These are phyloP conservation scores for Aureobasidium sp. DNA, from an alignment of 2,329 filamentous ascomycete genomes.

Conservation along the genomic window DNA sequence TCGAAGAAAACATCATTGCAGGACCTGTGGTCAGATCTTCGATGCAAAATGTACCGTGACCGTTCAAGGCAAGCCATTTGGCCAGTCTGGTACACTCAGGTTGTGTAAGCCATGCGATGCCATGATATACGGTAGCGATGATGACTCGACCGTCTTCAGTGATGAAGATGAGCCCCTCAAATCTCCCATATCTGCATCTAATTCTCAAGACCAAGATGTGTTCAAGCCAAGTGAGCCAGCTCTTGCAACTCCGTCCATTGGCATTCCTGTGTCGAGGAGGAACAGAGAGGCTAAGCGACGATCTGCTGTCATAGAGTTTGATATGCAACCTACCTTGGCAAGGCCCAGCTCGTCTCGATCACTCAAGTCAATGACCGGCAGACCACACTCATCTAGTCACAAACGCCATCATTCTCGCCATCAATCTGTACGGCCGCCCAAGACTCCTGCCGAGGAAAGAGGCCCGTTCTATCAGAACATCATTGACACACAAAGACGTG, in stretches of 20 bases:
- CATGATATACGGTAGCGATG: conserved; percentile 84
- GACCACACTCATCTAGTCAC: conserved; percentile 71
- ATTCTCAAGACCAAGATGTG: conserved; percentile 3
- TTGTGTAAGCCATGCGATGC: conserved; percentile 90
- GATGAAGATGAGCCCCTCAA: conserved; percentile 51
- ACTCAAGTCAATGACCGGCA: conserved; percentile 62
- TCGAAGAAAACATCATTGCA: conserved; percentile 91
- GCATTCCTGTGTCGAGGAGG: conserved; percentile 57
- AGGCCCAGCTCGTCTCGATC: conserved; percentile 93
- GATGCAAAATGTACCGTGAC: conserved; percentile 91
- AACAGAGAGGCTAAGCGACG: conserved; percentile 72
- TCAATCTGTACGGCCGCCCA: conserved; percentile 71
- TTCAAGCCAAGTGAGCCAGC: conserved; percentile 20
- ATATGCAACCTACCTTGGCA: conserved; percentile 66
- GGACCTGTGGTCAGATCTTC: conserved; percentile 95
- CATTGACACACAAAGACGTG: conserved; percentile 47
- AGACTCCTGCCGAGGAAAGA: conserved; percentile 64
- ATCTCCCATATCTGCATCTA: background rate
- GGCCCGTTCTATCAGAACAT: conserved; percentile 79
- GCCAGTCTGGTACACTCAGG: conserved; percentile 72
- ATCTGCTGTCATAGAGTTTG: conserved; percentile 85
- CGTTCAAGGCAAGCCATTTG: conserved; percentile 82
- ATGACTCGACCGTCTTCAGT: conserved; percentile 86
- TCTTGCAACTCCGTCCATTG: conserved; percentile 53
- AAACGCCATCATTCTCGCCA: conserved; percentile 83